Evolutionary conservation across 116 monocot genomes (phyloP).

Genomic region (Dioscorea cayenensis): DNA sequence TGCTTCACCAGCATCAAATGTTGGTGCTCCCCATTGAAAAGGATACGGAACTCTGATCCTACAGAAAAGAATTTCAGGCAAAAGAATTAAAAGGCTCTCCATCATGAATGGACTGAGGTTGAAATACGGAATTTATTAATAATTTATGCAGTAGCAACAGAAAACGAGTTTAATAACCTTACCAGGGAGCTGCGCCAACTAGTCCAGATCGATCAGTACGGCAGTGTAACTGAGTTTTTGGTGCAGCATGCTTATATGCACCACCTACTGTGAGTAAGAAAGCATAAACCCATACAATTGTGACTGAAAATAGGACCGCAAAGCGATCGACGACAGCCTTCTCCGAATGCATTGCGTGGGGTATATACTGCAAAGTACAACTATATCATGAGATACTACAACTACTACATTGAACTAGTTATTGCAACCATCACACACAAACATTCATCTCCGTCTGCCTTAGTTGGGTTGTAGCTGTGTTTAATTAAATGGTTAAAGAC

Average conservation of each 20-base stretch:
- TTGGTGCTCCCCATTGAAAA: constrained; percentile 91
- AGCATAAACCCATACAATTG: constrained; percentile 83
- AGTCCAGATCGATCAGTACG: constrained; percentile 73
- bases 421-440: not conserved
- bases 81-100: not conserved
- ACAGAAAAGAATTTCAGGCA: not conserved
- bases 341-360: constrained; percentile 43
- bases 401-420: not conserved
- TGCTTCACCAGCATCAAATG: constrained; percentile 85
- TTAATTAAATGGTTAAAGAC: no score
- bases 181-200: constrained; percentile 58
- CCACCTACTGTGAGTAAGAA: constrained; percentile 77
- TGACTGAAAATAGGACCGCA: constrained; percentile 62
- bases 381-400: not conserved
- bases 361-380: constrained; percentile 49
- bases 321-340: constrained; percentile 61
- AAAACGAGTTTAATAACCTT: not conserved
- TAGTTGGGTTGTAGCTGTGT: no score
- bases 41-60: constrained; percentile 94
- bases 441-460: not conserved
- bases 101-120: no score
- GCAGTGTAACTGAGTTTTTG: constrained; percentile 69
- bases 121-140: no score
- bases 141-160: not conserved
- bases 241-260: constrained; percentile 63